Evolutionary conservation across 192 early-diverging fungal species (phyloP), one percentile per base, ranked within the genome.

Genomic region (Coemansia sp.): DNA sequence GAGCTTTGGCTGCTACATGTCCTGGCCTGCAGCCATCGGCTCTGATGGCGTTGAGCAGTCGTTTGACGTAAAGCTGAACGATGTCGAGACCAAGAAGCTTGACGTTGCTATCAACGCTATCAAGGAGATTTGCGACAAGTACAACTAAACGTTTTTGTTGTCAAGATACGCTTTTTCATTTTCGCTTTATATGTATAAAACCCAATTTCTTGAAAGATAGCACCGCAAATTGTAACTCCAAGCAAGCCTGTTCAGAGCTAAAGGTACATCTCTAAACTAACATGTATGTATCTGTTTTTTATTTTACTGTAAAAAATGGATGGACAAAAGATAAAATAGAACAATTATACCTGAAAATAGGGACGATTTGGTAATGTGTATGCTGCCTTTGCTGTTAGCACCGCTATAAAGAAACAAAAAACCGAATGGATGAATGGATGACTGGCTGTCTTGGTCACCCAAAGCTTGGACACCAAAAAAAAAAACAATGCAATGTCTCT

Each of bases 11-110:
- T 85, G 85, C 62, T 89, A 88, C 60, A 65, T 93, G 32, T 89
- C 89, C 10, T 88, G 89, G 85, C 93, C 93, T 0, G 86, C 86
- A n/a, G 89, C 91, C 3, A 79, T 95, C 18, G 93, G 93, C 5
- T 68, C 64, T 58, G 70, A 85, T 16, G 93, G 93, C 22, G 83
- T 95, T 5, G 85, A 88, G 66, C 85, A 84, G 52, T 86, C 90
- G 5, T 82, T 94, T 56, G 88, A 92, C 8, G 79, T 90, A 20
- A 85, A 85, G 3, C 72, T 95, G 33, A 82, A 72, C 57, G 70
- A 77, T 3, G 75, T 86, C 22, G 92, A 94, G 63, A 61, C 78
- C 34, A 73, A 75, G 45, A 79, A 87, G 72, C 80, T 91, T 30
- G 50, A 86, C 18, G 48, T 61, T 11, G 87, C 88, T 7, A 84